Percentiles rank a stretch among this genome's conserved stretches.
Conservation (phyloP, 495 filamentous ascomycete genomes). For the Xylaria castorea region DNA sequence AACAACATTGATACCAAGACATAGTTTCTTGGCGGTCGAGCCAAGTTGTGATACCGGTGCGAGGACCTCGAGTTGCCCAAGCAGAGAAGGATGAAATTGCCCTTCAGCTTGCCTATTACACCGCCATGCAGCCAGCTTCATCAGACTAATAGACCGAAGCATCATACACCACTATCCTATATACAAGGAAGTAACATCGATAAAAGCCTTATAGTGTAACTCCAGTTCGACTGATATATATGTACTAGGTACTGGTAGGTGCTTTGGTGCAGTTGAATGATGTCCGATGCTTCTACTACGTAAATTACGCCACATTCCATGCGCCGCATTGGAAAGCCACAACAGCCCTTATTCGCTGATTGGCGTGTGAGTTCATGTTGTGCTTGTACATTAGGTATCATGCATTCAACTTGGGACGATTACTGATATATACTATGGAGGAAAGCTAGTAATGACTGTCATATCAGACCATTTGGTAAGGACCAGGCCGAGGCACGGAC, state of each 20-base stretch:
- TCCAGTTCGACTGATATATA: not conserved
- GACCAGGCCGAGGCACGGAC: not conserved
- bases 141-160: not conserved
- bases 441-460: not conserved
- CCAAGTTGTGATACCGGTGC: not conserved
- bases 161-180: not conserved
- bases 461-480: not conserved
- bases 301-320: not conserved
- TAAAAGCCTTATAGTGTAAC: not conserved
- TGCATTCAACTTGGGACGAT: not conserved
- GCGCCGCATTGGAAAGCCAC: not conserved
- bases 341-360: constrained; percentile 7
- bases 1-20: not conserved
- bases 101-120: constrained; percentile 16
- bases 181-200: not conserved
- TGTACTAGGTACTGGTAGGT: not conserved
- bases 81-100: not conserved
- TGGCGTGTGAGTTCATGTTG: too few species aligned
- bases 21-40: constrained; percentile 4
- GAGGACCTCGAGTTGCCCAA: not conserved
- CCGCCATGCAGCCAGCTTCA: not conserved
- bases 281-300: not conserved
- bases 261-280: not conserved
- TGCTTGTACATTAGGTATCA: not conserved
- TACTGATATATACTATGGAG: not conserved